These are phyloP conservation scores for Neonectria sp. DNA, from an alignment of 2,329 filamentous ascomycete genomes.

Conservation along the genomic window DNA sequence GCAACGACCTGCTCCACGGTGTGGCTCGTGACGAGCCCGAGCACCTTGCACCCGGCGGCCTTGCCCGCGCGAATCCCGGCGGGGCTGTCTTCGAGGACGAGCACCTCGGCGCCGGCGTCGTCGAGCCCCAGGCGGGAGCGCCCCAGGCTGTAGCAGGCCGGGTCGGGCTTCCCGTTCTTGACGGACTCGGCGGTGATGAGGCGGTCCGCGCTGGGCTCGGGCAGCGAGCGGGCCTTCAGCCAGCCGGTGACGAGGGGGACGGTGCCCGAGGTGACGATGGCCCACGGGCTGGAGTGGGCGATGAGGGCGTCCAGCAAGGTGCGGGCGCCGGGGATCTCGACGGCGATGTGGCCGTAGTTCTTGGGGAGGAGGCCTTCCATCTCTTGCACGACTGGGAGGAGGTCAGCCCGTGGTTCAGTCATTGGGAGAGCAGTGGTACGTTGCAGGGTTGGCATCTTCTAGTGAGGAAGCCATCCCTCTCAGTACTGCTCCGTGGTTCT, in stretches of 20 bases:
- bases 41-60: slow-evolving; percentile 86
- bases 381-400: slow-evolving; percentile 77
- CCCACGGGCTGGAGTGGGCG: slow-evolving; percentile 78
- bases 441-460: slow-evolving; percentile 2
- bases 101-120: slow-evolving; percentile 64
- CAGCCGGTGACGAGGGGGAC: slow-evolving; percentile 78
- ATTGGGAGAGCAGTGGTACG: background rate
- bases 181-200: slow-evolving; percentile 85
- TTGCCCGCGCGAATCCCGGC: slow-evolving; percentile 88
- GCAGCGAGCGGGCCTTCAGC: slow-evolving; percentile 77
- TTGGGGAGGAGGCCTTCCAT: slow-evolving; percentile 85
- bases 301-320: slow-evolving; percentile 78
- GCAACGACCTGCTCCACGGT: slow-evolving; percentile 77
- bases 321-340: slow-evolving; percentile 89
- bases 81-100: slow-evolving; percentile 92
- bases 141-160: slow-evolving; percentile 80
- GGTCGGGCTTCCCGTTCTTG: slow-evolving; percentile 82
- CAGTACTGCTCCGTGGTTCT: background rate
- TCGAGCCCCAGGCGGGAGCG: slow-evolving; percentile 71
- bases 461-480: slow-evolving; percentile 24
- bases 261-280: slow-evolving; percentile 86
- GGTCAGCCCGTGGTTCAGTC: slow-evolving; percentile 27
- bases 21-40: slow-evolving; percentile 90
- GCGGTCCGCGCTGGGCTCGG: slow-evolving; percentile 68
- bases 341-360: slow-evolving; percentile 82